A percentile compares a stretch with the other conserved stretches of the same genome.
Evolutionary conservation across 345 rosid genomes (phyloP).

Genomic region (Boechera stricta): DNA sequence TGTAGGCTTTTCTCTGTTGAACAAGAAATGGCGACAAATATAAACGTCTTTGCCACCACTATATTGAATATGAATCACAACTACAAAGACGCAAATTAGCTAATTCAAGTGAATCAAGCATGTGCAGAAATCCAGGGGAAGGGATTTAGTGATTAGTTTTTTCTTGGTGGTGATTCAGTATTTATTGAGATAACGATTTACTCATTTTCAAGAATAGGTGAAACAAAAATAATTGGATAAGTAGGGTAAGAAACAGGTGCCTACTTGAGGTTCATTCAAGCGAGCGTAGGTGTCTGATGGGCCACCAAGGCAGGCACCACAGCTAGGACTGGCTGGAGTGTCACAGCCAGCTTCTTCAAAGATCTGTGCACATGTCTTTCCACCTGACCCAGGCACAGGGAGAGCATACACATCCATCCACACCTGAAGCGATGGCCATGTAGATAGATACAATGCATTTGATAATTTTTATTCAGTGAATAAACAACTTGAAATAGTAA

Average conservation of each 20-base stretch:
- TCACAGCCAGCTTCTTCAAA: constrained; percentile 99
- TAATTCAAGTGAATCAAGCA: not conserved
- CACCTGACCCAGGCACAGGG: constrained; percentile 95
- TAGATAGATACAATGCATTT: constrained; percentile 6
- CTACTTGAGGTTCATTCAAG: constrained; percentile 82
- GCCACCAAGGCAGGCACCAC: constrained; percentile 99
- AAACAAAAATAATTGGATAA: not conserved
- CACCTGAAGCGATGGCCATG: constrained; percentile 56
- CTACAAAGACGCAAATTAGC: not conserved
- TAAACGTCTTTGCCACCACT: not conserved
- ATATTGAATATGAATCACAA: not conserved
- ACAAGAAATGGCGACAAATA: not conserved
- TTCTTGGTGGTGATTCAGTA: not conserved
- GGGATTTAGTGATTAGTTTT: not conserved
- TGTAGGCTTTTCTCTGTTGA: not conserved
- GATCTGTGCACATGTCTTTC: constrained; percentile 95
- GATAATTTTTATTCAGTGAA: not conserved
- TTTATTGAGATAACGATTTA: not conserved
- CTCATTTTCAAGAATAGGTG: not conserved
- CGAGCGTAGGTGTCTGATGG: constrained; percentile 95
- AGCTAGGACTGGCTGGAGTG: constrained; percentile 92
- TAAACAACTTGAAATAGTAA: not conserved
- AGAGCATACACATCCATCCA: constrained; percentile 91
- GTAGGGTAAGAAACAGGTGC: constrained; percentile 24
- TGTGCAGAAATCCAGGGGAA: not conserved